Evolutionary conservation across 805 yeast species (phyloP), one percentile per base, ranked within the genome.

Genomic region (Yamadazyma paraphyllophila): DNA sequence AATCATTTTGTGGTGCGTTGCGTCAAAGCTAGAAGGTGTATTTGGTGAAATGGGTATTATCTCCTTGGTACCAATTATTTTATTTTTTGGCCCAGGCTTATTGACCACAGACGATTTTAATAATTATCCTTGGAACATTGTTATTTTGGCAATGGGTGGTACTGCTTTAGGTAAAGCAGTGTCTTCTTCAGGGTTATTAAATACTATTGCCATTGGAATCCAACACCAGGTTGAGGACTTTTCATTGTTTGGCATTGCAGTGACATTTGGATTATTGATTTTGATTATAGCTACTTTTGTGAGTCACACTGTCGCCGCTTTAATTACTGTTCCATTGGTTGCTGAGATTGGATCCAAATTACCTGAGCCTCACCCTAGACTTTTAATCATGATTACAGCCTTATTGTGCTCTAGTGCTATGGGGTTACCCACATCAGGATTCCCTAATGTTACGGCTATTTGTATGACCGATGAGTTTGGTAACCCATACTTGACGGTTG

Each of bases 31-130:
- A 9, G 82, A 85, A 46, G 80, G 79, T 1, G 59, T 81, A 1
- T 81, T 92, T 59, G 99, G 99, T 29, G 97, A 91, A 56, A 89
- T 91, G 94, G 99, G 99, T n/a, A 83, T 91, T 52, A 82, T 94
- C 49, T 96, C 98, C 0, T 76, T 94, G 45, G 76, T 91, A 13
- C 97, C 99, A 9, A 78, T 92, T 58, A 77, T 90, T n/a, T 66
- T 89, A n/a, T 84, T 92, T 59, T 92, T 92, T 60, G 98, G 97
- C 4, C 81, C 96, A 0, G 97, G 97, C 1, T 66, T 91, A 14
- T 70, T 92, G 48, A 81, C 86, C 7, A 84, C 90, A 1, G 96
- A 91, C 46, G 99, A 92, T 61, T 90, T 92, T 66, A 92, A 94
- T 66, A 92, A 89, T 62, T 92, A 92, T 62, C 82, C 96, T 52